Conservation (phyloP, 78 protist species). For the Protostelium mycophagum region DNA sequence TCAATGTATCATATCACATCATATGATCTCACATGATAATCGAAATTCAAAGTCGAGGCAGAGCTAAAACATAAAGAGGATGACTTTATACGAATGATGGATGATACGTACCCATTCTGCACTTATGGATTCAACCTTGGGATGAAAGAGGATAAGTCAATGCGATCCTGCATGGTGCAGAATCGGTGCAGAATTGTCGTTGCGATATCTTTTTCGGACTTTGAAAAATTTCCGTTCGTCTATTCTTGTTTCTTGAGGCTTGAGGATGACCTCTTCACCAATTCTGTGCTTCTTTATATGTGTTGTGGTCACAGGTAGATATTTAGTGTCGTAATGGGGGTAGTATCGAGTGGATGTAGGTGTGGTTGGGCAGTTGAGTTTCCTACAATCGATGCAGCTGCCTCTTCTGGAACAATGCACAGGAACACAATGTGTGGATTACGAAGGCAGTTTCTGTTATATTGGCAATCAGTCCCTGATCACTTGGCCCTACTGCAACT, state of each 20-base stretch:
- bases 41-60: too few relatives aligned
- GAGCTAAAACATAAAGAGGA: neutral
- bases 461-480: neutral
- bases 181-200: neutral
- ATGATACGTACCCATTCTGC: neutral
- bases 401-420: slow-evolving; percentile 1
- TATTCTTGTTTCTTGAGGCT: too few relatives aligned
- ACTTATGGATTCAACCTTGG: neutral
- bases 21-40: too few relatives aligned
- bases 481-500: neutral
- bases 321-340: neutral
- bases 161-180: neutral
- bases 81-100: neutral
- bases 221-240: too few relatives aligned
- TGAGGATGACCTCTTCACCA: too few relatives aligned
- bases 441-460: neutral
- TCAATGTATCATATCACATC: too few relatives aligned
- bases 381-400: neutral
- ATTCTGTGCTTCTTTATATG: too few relatives aligned
- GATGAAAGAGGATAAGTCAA: neutral
- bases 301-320: too few relatives aligned
- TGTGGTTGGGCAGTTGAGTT: neutral
- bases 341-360: neutral
- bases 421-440: neutral
- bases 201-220: neutral